Conservation (phyloP, 352 stramenopile genomes). For the Elongisporangium anandrum region DNA sequence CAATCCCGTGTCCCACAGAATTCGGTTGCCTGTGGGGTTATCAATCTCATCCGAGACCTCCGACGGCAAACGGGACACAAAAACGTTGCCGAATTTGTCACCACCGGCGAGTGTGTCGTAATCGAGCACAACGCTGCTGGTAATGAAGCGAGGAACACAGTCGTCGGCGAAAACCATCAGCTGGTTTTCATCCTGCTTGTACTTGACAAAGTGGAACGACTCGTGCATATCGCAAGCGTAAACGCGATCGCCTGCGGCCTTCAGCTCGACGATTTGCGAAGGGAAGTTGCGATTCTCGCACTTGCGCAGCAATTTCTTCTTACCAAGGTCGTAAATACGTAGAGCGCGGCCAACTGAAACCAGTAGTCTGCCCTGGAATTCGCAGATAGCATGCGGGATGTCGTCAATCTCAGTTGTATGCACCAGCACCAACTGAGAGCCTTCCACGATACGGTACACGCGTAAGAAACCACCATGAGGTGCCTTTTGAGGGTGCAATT, state of each 20-base stretch:
- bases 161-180: slow-evolving; percentile 97
- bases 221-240: slow-evolving; percentile 96
- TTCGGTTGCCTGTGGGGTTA: slow-evolving; percentile 94
- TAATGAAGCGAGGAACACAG: slow-evolving; percentile 82
- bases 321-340: slow-evolving; percentile 98
- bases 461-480: slow-evolving; percentile 72
- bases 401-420: slow-evolving; percentile 97
- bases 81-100: slow-evolving; percentile 99
- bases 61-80: slow-evolving; percentile 91
- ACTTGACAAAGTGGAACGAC: slow-evolving; percentile 97
- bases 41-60: slow-evolving; percentile 95
- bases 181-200: slow-evolving; percentile 95
- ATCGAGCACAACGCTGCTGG: slow-evolving; percentile 90
- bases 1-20: slow-evolving; percentile 94
- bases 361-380: slow-evolving; percentile 97
- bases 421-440: slow-evolving; percentile 92
- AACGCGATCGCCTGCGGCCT: slow-evolving; percentile 92
- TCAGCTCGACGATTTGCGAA: slow-evolving; percentile 92
- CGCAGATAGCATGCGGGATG: slow-evolving; percentile 94
- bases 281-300: slow-evolving; percentile 95
- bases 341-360: slow-evolving; percentile 95
- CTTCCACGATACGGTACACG: slow-evolving; percentile 94
- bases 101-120: slow-evolving; percentile 97
- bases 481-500: slow-evolving; percentile 86
- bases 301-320: slow-evolving; percentile 99